phyloP scores from a whole-genome alignment of 345 rosid species.

The Lumnitzera racemosa region DNA sequence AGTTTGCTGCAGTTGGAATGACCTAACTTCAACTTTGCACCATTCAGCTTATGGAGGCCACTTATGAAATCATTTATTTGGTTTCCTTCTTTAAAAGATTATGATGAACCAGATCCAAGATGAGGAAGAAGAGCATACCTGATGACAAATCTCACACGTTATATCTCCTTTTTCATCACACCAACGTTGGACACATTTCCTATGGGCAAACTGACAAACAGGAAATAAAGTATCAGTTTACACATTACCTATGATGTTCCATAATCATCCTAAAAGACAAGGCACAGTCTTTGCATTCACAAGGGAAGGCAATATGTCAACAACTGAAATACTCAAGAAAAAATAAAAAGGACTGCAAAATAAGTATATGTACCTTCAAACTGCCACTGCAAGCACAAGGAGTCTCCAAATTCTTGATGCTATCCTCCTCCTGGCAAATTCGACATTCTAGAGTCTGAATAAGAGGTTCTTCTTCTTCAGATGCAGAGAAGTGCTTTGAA shows the following conservation, averaged over 20 bases:
- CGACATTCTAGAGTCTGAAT: constrained; percentile 80
- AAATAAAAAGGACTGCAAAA: not conserved
- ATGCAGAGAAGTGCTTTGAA: constrained; percentile 15
- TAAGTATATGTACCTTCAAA: constrained; percentile 57
- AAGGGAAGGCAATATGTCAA: no score
- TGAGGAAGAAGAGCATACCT: constrained; percentile 34
- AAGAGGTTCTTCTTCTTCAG: constrained; percentile 58
- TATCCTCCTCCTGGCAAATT: constrained; percentile 96
- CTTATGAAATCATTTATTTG: not conserved
- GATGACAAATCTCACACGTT: constrained; percentile 92
- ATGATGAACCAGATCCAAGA: not conserved
- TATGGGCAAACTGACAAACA: constrained; percentile 70
- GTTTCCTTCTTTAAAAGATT: not conserved
- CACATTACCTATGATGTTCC: no score
- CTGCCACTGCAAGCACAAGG: constrained; percentile 97
- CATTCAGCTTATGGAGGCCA: not conserved
- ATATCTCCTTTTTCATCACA: constrained; percentile 92
- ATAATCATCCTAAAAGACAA: no score
- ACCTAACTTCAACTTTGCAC: no score
- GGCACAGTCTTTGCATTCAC: no score
- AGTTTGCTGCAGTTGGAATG: no score
- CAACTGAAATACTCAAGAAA: not conserved
- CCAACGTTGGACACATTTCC: constrained; percentile 98
- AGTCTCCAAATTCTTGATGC: constrained; percentile 55
- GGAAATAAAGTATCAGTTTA: not conserved